phyloP scores from a whole-genome alignment of 2,329 filamentous ascomycete genomes.

The Phialophora verrucosa region DNA sequence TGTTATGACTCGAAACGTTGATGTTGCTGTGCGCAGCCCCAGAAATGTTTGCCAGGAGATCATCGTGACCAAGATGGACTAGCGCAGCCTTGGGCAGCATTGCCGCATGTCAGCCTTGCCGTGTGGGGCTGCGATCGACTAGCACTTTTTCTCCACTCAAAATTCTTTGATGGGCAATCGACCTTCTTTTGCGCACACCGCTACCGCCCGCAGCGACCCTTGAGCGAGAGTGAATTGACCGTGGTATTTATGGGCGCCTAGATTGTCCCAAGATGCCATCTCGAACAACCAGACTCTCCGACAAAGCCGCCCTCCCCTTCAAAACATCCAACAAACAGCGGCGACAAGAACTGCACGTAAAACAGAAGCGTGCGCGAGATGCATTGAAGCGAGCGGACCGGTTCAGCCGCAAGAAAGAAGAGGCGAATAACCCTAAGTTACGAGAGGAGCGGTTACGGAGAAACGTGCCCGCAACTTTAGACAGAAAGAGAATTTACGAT shows the following conservation, averaged over 20 bases:
- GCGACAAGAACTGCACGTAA: conserved; percentile 77
- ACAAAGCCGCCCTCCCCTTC: conserved; percentile 54
- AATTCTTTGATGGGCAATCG: background rate
- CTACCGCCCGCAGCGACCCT: background rate
- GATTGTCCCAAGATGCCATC: conserved; percentile 52
- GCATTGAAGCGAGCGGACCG: conserved; percentile 76
- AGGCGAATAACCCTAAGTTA: conserved; percentile 79
- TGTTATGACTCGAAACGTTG: conserved; percentile 17
- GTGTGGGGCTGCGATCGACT: background rate
- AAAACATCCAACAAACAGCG: conserved; percentile 75
- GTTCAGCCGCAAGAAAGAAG: conserved; percentile 79
- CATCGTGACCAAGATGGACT: background rate
- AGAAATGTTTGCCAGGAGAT: background rate
- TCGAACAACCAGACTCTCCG: conserved; percentile 33
- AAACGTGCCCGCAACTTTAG: conserved; percentile 81
- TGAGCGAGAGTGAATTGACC: background rate
- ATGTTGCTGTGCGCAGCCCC: background rate
- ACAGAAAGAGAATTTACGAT: conserved; percentile 90
- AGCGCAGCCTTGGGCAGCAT: conserved; percentile 1
- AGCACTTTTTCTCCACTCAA: conserved; percentile 12
- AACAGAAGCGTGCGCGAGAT: conserved; percentile 77
- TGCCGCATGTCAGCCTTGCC: conserved; percentile 10
- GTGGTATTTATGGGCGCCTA: background rate
- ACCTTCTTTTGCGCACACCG: background rate
- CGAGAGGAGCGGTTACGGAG: conserved; percentile 73